Evolutionary conservation across 2,329 filamentous ascomycete genomes (phyloP).

Genomic region (Diaporthe helianthi): DNA sequence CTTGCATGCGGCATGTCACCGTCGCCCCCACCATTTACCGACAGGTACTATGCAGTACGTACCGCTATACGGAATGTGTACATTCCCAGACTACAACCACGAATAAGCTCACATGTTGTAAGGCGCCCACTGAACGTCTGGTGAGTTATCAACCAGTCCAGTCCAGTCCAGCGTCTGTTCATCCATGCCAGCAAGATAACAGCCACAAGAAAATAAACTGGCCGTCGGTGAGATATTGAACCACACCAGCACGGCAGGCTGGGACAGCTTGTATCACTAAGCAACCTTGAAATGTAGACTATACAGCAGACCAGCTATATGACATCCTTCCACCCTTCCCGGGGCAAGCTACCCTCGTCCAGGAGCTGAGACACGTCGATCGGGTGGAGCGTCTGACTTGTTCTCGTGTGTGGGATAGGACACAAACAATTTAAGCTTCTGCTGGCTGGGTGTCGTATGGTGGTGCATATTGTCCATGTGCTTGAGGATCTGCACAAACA

Average conservation of each 20-base stretch:
- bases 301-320: not conserved
- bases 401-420: conserved; percentile 23
- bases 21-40: not conserved
- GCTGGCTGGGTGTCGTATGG: conserved; percentile 9
- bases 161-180: not conserved
- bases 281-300: no score
- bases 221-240: not conserved
- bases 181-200: not conserved
- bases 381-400: conserved; percentile 25
- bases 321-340: not conserved
- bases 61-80: not conserved
- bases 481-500: not conserved
- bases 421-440: conserved; percentile 23
- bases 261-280: not conserved
- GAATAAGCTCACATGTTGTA: not conserved
- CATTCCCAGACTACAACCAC: not conserved
- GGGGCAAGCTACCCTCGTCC: conserved; percentile 16
- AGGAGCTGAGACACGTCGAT: conserved; percentile 23
- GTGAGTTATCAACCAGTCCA: not conserved
- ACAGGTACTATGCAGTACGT: not conserved
- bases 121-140: not conserved
- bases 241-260: not conserved
- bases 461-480: not conserved
- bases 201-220: not conserved
- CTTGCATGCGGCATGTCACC: not conserved